phyloP scores from a whole-genome alignment of 192 early-diverging fungal species.

The Kickxella alabastrina region DNA sequence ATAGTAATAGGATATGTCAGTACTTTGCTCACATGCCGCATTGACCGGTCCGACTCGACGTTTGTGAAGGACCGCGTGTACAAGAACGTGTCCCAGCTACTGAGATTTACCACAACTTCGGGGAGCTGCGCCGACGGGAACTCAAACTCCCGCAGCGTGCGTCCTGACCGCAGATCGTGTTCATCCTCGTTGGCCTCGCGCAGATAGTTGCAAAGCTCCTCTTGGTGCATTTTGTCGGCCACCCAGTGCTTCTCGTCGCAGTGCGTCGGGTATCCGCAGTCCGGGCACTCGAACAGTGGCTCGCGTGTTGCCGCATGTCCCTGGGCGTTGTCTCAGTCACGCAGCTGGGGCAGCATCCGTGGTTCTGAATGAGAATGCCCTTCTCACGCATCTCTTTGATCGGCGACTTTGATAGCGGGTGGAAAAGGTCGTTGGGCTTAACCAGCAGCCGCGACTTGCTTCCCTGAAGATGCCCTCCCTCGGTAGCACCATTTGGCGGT shows the following conservation, averaged over 20 bases:
- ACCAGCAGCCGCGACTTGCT: constrained; percentile 21
- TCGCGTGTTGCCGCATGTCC: constrained; percentile 44
- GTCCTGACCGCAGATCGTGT: constrained; percentile 72
- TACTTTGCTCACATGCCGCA: constrained; percentile 76
- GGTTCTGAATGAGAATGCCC: constrained; percentile 57
- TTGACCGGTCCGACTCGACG: constrained; percentile 63
- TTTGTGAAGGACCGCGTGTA: constrained; percentile 76
- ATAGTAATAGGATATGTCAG: constrained; percentile 78
- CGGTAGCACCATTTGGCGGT: constrained; percentile 14
- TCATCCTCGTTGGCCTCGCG: constrained; percentile 74
- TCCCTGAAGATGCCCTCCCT: constrained; percentile 2
- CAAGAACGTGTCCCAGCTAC: constrained; percentile 72
- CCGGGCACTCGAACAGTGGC: constrained; percentile 66
- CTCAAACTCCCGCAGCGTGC: constrained; percentile 72
- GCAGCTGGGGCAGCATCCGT: constrained; percentile 68
- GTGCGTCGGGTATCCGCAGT: constrained; percentile 78
- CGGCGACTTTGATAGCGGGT: constrained; percentile 66
- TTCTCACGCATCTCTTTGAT: constrained; percentile 64
- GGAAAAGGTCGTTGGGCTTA: constrained; percentile 60
- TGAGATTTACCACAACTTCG: constrained; percentile 73
- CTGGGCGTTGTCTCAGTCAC: constrained; percentile 46
- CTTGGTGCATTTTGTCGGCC: constrained; percentile 55
- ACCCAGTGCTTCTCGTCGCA: constrained; percentile 68
- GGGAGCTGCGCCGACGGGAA: constrained; percentile 68
- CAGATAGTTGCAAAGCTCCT: constrained; percentile 57